Evolutionary conservation across 2,329 filamentous ascomycete genomes (phyloP).

Genomic region (Xylaria sp.): DNA sequence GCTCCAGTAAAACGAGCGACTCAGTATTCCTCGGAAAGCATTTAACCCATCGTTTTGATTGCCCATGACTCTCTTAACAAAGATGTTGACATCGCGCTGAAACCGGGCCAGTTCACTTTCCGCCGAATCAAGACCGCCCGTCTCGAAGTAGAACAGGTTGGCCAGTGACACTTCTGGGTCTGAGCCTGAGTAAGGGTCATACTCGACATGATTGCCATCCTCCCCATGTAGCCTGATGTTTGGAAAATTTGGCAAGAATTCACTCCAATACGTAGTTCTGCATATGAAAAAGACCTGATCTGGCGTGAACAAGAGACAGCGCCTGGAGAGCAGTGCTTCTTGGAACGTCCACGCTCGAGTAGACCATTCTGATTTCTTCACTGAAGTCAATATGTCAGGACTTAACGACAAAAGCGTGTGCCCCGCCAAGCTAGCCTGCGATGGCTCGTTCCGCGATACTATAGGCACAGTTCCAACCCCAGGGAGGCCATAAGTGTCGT

Average conservation of each 20-base stretch:
- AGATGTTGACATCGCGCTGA: constrained; percentile 2
- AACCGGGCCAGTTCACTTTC: neutral
- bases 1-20: constrained; percentile 3
- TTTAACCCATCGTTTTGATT: constrained; percentile 11
- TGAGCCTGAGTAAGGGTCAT: neutral
- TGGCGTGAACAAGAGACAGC: constrained; percentile 9
- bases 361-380: constrained; percentile 2
- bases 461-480: neutral
- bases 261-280: constrained; percentile 5
- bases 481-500: neutral
- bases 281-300: constrained; percentile 14
- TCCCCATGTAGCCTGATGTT: neutral
- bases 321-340: constrained; percentile 2
- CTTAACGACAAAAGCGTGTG: neutral
- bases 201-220: neutral
- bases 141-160: constrained; percentile 4
- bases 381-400: neutral
- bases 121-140: neutral
- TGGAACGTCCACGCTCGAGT: constrained; percentile 9
- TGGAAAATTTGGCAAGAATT: neutral
- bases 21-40: constrained; percentile 12
- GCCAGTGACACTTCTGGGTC: constrained; percentile 1
- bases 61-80: neutral
- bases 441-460: constrained; percentile 2
- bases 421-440: neutral